Base-by-base conservation (phyloP, 768 basidiomycete genomes). In the Chlorophyllum brunneum region DNA sequence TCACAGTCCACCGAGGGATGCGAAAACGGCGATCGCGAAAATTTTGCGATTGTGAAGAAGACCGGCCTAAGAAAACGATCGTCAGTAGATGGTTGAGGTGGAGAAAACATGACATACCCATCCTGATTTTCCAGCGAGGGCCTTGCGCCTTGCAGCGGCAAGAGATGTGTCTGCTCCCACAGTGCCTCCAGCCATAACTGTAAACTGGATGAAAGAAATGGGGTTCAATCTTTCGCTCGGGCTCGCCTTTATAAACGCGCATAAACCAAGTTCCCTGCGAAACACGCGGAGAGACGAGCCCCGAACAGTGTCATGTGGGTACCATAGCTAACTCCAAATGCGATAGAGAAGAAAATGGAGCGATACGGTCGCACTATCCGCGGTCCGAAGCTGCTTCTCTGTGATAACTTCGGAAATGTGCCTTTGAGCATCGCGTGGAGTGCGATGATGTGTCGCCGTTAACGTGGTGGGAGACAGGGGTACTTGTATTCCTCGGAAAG, bases 1-100 rank as follows among this genome's bases (percentile, higher is more conserved):
- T 60, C 70, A 83, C 76, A 92, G 66, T 60, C 88, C 87, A 63
- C 89, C 89, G 18, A 90, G 72, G 11, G 86, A 88, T 2, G 88
- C 88, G 60, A 90, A 92, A 16, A 87, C 77, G 11, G 88, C 81
- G 47, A 88, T 81, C 23, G 76, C 70, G 52, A 89, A 82, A 23
- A 86, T 70, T 58, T 72, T 76, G 40, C 79, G 72, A 63, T 92
- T 92, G 55, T 79, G 78, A 3, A 87, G 70, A 30, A 88, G 71
- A 6, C 85, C 86, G 51, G 75, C 77, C 85, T 83, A 59, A 22
- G 11, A 23, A 16, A 55, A 56, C 29, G 38, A 29, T 27, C 52
- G 41, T n/a, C 13, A 29, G 18, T 38, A 43, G 29, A 23, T 15
- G 10, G 10, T 44, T 16, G 38, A 51, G 31, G n/a, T 24, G 42